Percentiles rank a stretch among this genome's conserved stretches.
Conservation (phyloP, 2,329 filamentous ascomycete species). For the Botryotinia convoluta region DNA sequence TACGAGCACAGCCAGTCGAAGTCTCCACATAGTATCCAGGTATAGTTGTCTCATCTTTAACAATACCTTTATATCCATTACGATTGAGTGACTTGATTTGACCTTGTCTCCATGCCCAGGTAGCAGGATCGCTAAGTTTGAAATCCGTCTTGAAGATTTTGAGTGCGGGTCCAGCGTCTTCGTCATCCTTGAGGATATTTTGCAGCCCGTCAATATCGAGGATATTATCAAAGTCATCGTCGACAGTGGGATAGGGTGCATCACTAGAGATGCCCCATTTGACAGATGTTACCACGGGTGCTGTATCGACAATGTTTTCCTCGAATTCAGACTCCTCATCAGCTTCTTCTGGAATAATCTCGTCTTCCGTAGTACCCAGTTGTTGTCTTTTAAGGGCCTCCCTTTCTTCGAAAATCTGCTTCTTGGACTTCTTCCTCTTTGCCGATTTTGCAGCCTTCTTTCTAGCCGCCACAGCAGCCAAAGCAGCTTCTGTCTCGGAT, state of each 20-base stretch:
- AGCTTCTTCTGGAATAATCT: slow-evolving; percentile 39
- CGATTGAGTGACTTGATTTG: slow-evolving; percentile 68
- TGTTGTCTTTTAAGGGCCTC: slow-evolving; percentile 58
- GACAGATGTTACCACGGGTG: slow-evolving; percentile 45
- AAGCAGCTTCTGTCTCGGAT: slow-evolving; percentile 45
- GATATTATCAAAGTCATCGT: slow-evolving; percentile 61
- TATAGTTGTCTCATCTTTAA: slow-evolving; percentile 45
- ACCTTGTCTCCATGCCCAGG: slow-evolving; percentile 71
- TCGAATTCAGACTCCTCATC: slow-evolving; percentile 37
- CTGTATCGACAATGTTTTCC: slow-evolving; percentile 40
- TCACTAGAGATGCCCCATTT: slow-evolving; percentile 59
- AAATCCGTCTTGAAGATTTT: slow-evolving; percentile 48
- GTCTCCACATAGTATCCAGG: slow-evolving; percentile 81
- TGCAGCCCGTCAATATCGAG: slow-evolving; percentile 72
- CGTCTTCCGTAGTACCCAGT: slow-evolving; percentile 45
- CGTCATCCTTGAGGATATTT: slow-evolving; percentile 64
- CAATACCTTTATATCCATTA: slow-evolving; percentile 49
- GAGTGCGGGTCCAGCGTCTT: slow-evolving; percentile 58
- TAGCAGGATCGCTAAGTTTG: slow-evolving; percentile 54
- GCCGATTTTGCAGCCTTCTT: slow-evolving; percentile 56
- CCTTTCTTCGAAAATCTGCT: slow-evolving; percentile 68
- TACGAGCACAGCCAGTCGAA: slow-evolving; percentile 78
- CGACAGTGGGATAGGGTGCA: slow-evolving; percentile 60
- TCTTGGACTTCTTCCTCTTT: slow-evolving; percentile 73
- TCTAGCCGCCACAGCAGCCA: slow-evolving; percentile 46